A percentile compares a stretch with the other conserved stretches of the same genome.
phyloP scores from a whole-genome alignment of 176 grass and related monocot species.

The Triticum urartu region DNA sequence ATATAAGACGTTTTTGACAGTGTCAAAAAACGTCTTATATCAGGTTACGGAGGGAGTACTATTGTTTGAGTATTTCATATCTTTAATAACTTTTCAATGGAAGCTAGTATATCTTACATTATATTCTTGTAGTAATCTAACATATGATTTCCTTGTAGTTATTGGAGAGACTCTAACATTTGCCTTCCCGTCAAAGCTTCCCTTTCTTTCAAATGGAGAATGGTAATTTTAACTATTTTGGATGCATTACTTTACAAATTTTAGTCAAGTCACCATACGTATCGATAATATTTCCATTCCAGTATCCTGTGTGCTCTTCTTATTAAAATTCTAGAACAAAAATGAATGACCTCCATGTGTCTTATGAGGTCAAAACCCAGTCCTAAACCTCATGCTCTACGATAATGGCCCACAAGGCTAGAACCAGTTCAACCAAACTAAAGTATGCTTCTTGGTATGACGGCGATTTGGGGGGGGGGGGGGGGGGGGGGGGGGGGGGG shows the following conservation, averaged over 20 bases:
- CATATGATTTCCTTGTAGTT: slow-evolving; percentile 55
- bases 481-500: too few species aligned
- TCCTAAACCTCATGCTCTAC: neutral
- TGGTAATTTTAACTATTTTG: slow-evolving; percentile 68
- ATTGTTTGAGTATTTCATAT: slow-evolving; percentile 10
- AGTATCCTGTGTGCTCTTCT: neutral
- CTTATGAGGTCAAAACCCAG: neutral
- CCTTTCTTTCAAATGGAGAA: slow-evolving; percentile 99
- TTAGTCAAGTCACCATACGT: neutral
- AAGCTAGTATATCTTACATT: neutral
- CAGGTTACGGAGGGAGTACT: neutral
- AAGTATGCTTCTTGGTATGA: slow-evolving; percentile 13
- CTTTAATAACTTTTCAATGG: neutral
- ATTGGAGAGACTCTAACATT: slow-evolving; percentile 96
- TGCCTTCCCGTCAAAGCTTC: slow-evolving; percentile 67
- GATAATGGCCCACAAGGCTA: slow-evolving; percentile 8
- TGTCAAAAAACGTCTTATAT: too few species aligned
- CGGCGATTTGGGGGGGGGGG: neutral
- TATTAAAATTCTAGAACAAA: slow-evolving; percentile 6
- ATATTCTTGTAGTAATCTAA: slow-evolving; percentile 23
- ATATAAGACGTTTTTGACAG: too few species aligned
- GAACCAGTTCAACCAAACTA: neutral
- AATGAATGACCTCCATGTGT: slow-evolving; percentile 5
- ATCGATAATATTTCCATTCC: slow-evolving; percentile 7
- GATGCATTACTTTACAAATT: slow-evolving; percentile 26